phyloP scores from a whole-genome alignment of 257 asterid species.

The Solanum paucissectum region DNA sequence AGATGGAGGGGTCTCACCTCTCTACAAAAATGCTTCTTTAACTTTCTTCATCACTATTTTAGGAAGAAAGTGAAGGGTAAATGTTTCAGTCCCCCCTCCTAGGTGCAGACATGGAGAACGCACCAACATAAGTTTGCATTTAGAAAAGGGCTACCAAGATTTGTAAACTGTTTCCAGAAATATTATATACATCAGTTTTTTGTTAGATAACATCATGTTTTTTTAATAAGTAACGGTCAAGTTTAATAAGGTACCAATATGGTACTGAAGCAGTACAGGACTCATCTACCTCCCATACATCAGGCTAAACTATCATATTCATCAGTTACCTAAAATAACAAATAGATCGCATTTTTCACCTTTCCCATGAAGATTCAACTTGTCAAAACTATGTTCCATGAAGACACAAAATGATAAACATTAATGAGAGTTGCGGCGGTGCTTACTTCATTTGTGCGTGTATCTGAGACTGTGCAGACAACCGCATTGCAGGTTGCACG shows the following conservation, averaged over 20 bases:
- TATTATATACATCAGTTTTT: background rate
- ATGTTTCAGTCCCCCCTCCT: background rate
- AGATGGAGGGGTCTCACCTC: no score
- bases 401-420: background rate
- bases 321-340: background rate
- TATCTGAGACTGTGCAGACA: slow-evolving; percentile 79
- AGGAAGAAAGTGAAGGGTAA: background rate
- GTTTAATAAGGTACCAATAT: background rate
- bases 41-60: background rate
- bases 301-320: background rate
- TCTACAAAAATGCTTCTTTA: background rate
- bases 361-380: background rate
- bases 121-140: background rate
- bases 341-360: background rate
- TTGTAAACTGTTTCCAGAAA: background rate
- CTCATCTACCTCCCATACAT: background rate
- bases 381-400: background rate
- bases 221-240: background rate
- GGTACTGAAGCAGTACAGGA: background rate
- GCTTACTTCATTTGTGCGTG: slow-evolving; percentile 96
- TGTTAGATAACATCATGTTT: background rate
- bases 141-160: background rate
- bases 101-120: background rate
- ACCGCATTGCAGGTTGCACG: slow-evolving; percentile 82
- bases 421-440: background rate